phyloP scores from a whole-genome alignment of 441 rosid genomes.

The Raphanus hybrid region DNA sequence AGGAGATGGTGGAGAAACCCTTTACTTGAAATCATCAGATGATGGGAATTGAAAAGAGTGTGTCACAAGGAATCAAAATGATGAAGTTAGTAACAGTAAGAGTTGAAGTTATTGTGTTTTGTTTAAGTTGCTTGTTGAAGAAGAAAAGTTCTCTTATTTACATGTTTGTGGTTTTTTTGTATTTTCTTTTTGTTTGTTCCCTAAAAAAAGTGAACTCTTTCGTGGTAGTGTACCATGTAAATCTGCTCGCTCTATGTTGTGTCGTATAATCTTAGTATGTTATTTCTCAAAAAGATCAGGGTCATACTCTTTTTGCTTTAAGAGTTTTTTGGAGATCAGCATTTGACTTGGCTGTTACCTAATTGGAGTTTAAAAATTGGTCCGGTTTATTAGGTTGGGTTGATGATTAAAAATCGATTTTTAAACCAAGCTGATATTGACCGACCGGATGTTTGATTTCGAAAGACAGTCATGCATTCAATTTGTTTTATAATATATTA shows the following conservation, averaged over 20 bases:
- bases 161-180: too few relatives aligned
- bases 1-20: slow-evolving; percentile 86
- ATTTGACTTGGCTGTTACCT: neutral
- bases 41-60: slow-evolving; percentile 65
- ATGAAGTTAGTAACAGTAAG: slow-evolving; percentile 27
- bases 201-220: slow-evolving; percentile 29
- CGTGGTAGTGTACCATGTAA: slow-evolving; percentile 41
- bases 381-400: neutral
- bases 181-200: neutral
- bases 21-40: slow-evolving; percentile 77
- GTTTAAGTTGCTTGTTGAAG: slow-evolving; percentile 33
- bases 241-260: slow-evolving; percentile 40
- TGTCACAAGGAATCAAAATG: slow-evolving; percentile 35
- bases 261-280: slow-evolving; percentile 35
- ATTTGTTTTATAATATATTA: neutral
- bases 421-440: neutral
- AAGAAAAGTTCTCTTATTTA: too few relatives aligned
- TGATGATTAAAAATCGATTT: neutral
- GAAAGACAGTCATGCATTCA: neutral
- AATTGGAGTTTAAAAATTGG: neutral
- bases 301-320: slow-evolving; percentile 15
- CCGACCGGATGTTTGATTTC: neutral
- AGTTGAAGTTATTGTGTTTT: slow-evolving; percentile 33
- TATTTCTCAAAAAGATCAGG: slow-evolving; percentile 5
- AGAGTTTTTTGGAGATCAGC: neutral